Evolutionary conservation across 2,329 filamentous ascomycete genomes (phyloP), one percentile per base, ranked within the genome.

Genomic region (Microcyclosporella mali): DNA sequence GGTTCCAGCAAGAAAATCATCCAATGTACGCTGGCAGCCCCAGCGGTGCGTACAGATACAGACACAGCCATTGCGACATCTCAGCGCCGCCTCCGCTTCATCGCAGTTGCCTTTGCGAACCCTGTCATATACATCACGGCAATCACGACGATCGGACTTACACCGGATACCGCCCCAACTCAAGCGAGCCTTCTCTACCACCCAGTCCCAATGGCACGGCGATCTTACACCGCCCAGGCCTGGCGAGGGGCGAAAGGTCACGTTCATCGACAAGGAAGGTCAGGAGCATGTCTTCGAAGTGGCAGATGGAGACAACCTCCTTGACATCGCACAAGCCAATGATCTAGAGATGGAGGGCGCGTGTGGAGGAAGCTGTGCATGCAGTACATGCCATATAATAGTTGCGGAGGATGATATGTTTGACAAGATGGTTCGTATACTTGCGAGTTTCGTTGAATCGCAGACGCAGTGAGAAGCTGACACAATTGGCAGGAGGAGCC

Each of bases 301-400:
- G 7, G 73, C 79, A 11, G 81, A 85, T 56, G 92, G 92, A 37
- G 88, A 95, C 67, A 98, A 98, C 66, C 73, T 98, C 41, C 75
- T 98, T 41, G 90, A 97, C 60, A 90, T 98, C 60, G 92, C 90
- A 16, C 90, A 95, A 65, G 87, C 85, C 34, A 79, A 97, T 66
- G 90, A 97, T 61, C 72, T 98, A 32, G 92, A 98, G 66, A 97
- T 98, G 90, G 92, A 98, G 73, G 80, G 92, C 49, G 92, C 92
- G 10, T 98, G 92, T 61, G 92, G 92, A 55, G 92, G 88, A 16
- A 92, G 86, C 27, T 95, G 88, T 67, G 88, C 88, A 41, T 95
- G 88, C 70, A 92, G 85, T 44, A 95, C 88, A 4, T 95, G 88
- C 70, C 88, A 95, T 68, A 83, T 94, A 43, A 88, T 95, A 49